Base-by-base conservation (phyloP, 768 basidiomycete genomes). In the Lentinula boryana region DNA sequence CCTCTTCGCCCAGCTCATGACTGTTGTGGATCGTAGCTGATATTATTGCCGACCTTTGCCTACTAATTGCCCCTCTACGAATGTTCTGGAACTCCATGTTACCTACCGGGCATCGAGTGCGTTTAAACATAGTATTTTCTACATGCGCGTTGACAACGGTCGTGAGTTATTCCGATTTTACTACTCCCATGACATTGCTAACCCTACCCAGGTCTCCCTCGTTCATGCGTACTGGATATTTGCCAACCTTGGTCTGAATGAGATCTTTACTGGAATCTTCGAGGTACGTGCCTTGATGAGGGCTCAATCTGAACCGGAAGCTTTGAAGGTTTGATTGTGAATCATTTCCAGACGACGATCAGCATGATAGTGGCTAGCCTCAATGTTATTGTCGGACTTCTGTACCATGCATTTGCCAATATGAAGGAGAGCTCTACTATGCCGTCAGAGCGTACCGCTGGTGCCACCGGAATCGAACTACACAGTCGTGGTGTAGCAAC, bases 1-100 rank as follows among this genome's bases (percentile, higher is more conserved):
- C 40, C 27, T 32, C 7, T 13, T 38, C 6, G 36, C 6, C 36
- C 13, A 31, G 23, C 18, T 40, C 12, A 56, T 43, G 36, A 38
- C 9, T 23, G 13, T 56, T 5, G 41, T 43, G 4, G 36, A 8
- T n/a, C 21, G 18, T n/a, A 56, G 55, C 55, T 32, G 55, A 56
- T 56, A 56, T 56, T 32, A 56, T 56, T 15, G 55, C 55, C 31
- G 55, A 56, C 55, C 55, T 56, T 40, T 56, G 55, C 16, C 40
- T 56, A 31, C 36, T 56, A 12, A 43, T 56, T 8, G 55, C 40
- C 15, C 55, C 55, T 27, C 21, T 56, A 27, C 55, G 38, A 15
- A 38, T 56, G 3, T 56, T 56, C 40, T 41, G 55, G 55, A 56
- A 41, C 21, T 56, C 55, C 2, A 56, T 56, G 55, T 10, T 56